phyloP scores from a whole-genome alignment of 2,329 filamentous ascomycete genomes.

The Hymenotorrendiella dingleyae region DNA sequence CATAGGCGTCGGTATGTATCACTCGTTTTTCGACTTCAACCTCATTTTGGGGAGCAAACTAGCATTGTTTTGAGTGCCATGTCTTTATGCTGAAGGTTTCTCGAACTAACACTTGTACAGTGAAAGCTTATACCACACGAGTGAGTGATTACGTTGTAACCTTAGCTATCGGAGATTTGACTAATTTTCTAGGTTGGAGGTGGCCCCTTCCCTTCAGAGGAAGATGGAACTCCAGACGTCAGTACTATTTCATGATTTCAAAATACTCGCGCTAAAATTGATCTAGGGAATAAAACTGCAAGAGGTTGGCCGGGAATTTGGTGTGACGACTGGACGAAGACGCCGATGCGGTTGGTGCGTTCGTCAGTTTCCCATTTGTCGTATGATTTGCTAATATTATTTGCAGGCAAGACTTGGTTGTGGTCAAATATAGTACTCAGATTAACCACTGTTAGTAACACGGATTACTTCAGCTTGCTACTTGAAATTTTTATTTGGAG shows the following conservation, averaged over 20 bases:
- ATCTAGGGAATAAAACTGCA: conserved; percentile 43
- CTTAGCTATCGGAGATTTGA: not conserved
- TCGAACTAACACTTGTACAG: conserved; percentile 22
- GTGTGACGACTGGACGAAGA: conserved; percentile 43
- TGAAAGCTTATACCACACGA: conserved; percentile 60
- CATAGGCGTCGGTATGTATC: conserved; percentile 45
- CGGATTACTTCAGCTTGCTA: not conserved
- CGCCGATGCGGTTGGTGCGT: conserved; percentile 51
- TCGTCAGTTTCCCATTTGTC: no score
- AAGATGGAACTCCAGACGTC: no score
- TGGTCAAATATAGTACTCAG: conserved; percentile 21
- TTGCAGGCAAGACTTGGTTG: conserved; percentile 43
- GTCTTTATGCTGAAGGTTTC: no score
- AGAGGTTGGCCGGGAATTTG: conserved; percentile 39
- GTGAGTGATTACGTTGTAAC: conserved; percentile 31
- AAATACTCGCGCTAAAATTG: no score
- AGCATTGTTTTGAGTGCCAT: no score
- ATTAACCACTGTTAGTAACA: conserved; percentile 6
- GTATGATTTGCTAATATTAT: no score
- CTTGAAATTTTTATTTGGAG: not conserved
- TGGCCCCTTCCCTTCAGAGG: conserved; percentile 65
- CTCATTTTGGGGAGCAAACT: no score
- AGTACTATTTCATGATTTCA: no score
- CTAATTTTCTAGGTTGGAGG: conserved; percentile 31
- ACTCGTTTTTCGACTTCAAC: not conserved